Conservation (phyloP, 2,329 filamentous ascomycete genomes). For the Cryphonectria parasitica region DNA sequence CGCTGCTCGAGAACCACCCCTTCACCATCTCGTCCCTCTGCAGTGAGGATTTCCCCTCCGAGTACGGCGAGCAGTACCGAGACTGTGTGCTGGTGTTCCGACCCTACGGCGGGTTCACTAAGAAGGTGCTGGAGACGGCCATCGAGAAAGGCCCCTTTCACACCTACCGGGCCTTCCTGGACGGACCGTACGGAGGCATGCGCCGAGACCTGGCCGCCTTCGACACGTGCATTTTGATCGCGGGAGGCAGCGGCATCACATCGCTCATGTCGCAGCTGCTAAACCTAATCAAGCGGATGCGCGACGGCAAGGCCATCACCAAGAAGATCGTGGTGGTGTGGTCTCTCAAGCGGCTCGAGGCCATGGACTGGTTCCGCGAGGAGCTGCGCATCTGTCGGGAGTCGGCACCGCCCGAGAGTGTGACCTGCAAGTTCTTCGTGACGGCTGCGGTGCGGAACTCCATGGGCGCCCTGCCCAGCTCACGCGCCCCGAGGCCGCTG, state of each 20-base stretch:
- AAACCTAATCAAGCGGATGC: conserved; percentile 94
- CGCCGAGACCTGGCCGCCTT: conserved; percentile 87
- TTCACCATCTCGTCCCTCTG: conserved; percentile 94
- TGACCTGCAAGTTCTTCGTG: conserved; percentile 94
- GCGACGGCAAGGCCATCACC: conserved; percentile 91
- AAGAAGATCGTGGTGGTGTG: conserved; percentile 91
- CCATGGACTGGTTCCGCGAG: conserved; percentile 97
- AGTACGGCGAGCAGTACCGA: conserved; percentile 84
- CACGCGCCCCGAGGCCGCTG: conserved; percentile 64
- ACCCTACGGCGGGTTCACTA: conserved; percentile 89
- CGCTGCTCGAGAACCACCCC: conserved; percentile 88
- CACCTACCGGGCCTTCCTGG: conserved; percentile 89
- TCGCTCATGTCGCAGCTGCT: conserved; percentile 89
- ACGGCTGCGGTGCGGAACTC: conserved; percentile 70
- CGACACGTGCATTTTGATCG: conserved; percentile 90
- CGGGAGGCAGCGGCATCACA: conserved; percentile 92
- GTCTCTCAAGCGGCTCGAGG: conserved; percentile 87
- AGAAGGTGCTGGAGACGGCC: conserved; percentile 79
- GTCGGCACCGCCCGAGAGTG: conserved; percentile 82
- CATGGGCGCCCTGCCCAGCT: conserved; percentile 39
- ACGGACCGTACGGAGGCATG: conserved; percentile 96
- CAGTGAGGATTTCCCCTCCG: conserved; percentile 89
- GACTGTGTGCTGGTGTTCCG: conserved; percentile 92
- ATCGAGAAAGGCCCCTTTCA: conserved; percentile 86
- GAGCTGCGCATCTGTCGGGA: conserved; percentile 91